Conservation (phyloP, 768 basidiomycete genomes). For the Rhizopogon vesiculosus region DNA sequence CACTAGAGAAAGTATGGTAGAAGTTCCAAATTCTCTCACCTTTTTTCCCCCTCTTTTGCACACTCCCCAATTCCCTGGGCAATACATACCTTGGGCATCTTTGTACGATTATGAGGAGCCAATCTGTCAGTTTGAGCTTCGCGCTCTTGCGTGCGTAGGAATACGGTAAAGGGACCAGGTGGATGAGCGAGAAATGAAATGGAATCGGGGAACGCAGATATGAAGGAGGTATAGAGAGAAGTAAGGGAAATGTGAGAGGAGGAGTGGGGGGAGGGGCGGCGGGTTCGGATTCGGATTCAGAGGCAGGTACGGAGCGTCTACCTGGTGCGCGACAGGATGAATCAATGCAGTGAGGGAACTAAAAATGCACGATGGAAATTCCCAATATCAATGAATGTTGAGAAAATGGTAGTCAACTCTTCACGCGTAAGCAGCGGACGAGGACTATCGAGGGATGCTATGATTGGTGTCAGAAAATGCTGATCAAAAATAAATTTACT, state of each 20-base stretch:
- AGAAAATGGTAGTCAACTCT: slow-evolving; percentile 47
- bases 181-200: slow-evolving; percentile 45
- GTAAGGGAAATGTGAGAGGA: slow-evolving; percentile 79
- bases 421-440: slow-evolving; percentile 52
- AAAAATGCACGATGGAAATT: slow-evolving; percentile 79
- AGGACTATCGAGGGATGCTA: slow-evolving; percentile 61
- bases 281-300: no score
- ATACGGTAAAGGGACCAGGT: slow-evolving; percentile 49
- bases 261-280: slow-evolving; percentile 21
- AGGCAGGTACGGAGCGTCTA: not conserved
- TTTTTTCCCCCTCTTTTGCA: slow-evolving; percentile 44
- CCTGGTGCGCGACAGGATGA: slow-evolving; percentile 11
- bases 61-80: slow-evolving; percentile 73
- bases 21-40: slow-evolving; percentile 40
- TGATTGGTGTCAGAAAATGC: slow-evolving; percentile 82
- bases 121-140: slow-evolving; percentile 74
- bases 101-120: slow-evolving; percentile 84
- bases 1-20: slow-evolving; percentile 26
- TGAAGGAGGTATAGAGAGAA: slow-evolving; percentile 72
- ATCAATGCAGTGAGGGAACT: slow-evolving; percentile 47
- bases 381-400: slow-evolving; percentile 84
- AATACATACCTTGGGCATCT: slow-evolving; percentile 84
- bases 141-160: slow-evolving; percentile 59
- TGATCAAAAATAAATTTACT: slow-evolving; percentile 25
- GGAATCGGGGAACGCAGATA: slow-evolving; percentile 70